phyloP scores from a whole-genome alignment of 2,329 filamentous ascomycete genomes.

The Aspergillus sclerotialis region DNA sequence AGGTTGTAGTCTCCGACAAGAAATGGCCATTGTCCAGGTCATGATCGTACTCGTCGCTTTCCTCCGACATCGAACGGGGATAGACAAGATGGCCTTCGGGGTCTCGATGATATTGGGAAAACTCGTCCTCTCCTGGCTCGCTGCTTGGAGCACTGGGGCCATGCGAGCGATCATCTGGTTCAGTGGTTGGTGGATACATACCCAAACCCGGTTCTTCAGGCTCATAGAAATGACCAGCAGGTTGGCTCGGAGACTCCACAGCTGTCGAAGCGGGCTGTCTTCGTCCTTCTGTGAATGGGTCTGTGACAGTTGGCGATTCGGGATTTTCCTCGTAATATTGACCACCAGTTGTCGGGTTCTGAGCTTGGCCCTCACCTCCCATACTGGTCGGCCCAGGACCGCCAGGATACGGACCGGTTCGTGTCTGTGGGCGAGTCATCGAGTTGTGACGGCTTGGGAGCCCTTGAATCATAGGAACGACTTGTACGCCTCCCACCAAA shows the following conservation, averaged over 20 bases:
- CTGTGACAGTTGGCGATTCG: conserved; percentile 51
- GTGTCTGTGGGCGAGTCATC: conserved; percentile 39
- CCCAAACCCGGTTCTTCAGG: conserved; percentile 25
- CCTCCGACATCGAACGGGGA: conserved; percentile 43
- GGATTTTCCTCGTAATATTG: conserved; percentile 46
- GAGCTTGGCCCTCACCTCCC: conserved; percentile 19
- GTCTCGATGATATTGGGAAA: conserved; percentile 58
- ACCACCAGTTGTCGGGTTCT: conserved; percentile 21
- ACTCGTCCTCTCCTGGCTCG: conserved; percentile 64
- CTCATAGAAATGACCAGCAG: conserved; percentile 31
- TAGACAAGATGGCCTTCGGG: conserved; percentile 55
- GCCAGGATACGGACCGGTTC: conserved; percentile 38
- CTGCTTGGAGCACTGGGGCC: conserved; percentile 46
- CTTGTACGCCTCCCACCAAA: conserved; percentile 85
- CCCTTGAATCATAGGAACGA: conserved; percentile 82
- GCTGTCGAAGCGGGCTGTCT: conserved; percentile 23
- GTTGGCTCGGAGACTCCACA: conserved; percentile 19
- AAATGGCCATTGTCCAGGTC: conserved; percentile 41
- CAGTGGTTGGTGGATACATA: conserved; percentile 36
- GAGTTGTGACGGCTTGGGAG: conserved; percentile 51
- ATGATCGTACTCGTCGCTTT: conserved; percentile 50
- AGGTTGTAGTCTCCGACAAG: conserved; percentile 29
- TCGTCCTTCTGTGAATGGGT: conserved; percentile 53
- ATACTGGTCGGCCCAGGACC: conserved; percentile 24
- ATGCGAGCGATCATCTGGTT: conserved; percentile 42